A percentile compares a stretch with the other conserved stretches of the same genome.
Evolutionary conservation across 2,329 filamentous ascomycete species (phyloP).

Genomic region (Ophiostoma novo-ulmi): DNA sequence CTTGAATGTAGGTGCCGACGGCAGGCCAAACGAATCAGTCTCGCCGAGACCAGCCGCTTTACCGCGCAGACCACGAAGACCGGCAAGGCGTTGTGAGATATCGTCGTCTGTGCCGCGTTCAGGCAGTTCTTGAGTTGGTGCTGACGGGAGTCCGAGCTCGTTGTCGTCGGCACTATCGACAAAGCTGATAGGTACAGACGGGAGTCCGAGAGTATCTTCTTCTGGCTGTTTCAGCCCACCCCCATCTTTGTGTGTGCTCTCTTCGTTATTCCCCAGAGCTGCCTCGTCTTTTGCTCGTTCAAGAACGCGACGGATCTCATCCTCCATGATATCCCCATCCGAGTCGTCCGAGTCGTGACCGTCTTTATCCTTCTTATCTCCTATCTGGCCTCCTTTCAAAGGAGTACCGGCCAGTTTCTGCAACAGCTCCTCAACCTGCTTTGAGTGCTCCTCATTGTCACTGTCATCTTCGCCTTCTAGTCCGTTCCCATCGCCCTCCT

Average conservation of each 20-base stretch:
- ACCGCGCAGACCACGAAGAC: conserved; percentile 40
- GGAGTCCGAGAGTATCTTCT: conserved; percentile 38
- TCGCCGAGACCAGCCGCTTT: conserved; percentile 28
- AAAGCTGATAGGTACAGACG: conserved; percentile 46
- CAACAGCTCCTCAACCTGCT: conserved; percentile 34
- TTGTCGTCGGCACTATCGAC: conserved; percentile 43
- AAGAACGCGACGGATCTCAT: conserved; percentile 43
- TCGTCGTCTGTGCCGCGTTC: conserved; percentile 39
- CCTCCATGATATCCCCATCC: conserved; percentile 47
- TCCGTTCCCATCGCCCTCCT: conserved; percentile 27
- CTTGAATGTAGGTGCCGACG: conserved; percentile 47
- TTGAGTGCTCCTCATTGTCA: conserved; percentile 32
- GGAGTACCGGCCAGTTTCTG: conserved; percentile 32
- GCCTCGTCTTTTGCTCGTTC: conserved; percentile 45
- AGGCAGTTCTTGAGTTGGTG: background rate
- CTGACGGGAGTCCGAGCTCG: conserved; percentile 17
- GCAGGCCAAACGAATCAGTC: conserved; percentile 40
- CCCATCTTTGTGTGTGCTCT: background rate
- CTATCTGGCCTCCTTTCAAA: background rate
- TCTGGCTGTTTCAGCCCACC: conserved; percentile 15
- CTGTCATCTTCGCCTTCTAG: conserved; percentile 28
- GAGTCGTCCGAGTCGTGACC: conserved; percentile 38
- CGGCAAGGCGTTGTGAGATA: conserved; percentile 50
- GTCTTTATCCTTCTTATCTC: background rate
- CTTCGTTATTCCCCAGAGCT: conserved; percentile 32